These are phyloP conservation scores for Leptomonas seymouri DNA, from an alignment of 208 protist species.

Conservation along the genomic window DNA sequence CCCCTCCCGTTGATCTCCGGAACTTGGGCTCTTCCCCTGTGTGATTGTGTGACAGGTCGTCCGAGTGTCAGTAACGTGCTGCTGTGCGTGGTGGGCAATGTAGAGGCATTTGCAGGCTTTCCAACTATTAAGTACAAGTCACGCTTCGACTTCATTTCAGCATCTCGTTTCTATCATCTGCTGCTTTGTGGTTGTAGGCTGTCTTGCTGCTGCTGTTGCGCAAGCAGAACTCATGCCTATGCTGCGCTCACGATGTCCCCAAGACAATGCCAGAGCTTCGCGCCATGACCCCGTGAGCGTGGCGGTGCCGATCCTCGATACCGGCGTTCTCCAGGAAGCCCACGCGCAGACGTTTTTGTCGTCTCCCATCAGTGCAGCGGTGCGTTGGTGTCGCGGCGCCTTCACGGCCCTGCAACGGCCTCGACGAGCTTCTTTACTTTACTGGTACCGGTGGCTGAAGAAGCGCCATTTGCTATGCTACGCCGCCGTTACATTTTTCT, in stretches of 20 bases:
- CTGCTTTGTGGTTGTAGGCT: too few relatives aligned
- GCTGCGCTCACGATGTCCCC: conserved; percentile 7
- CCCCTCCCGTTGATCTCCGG: too few relatives aligned
- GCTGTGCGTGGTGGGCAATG: too few relatives aligned
- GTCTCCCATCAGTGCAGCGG: not conserved
- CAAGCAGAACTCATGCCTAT: conserved; percentile 1
- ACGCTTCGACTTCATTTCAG: too few relatives aligned
- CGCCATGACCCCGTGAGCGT: conserved; percentile 1
- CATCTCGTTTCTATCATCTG: too few relatives aligned
- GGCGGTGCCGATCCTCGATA: not conserved
- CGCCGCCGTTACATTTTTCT: conserved; percentile 1
- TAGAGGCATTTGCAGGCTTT: too few relatives aligned
- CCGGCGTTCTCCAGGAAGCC: not conserved
- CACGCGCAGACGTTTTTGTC: not conserved
- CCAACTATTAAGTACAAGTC: too few relatives aligned
- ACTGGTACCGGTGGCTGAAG: conserved; percentile 15
- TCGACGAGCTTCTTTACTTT: not conserved
- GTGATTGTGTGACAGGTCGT: too few relatives aligned
- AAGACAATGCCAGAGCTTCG: not conserved
- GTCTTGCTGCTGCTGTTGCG: not conserved
- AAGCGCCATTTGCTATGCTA: conserved; percentile 7
- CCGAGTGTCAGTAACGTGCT: too few relatives aligned
- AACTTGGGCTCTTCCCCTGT: too few relatives aligned
- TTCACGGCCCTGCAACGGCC: not conserved
- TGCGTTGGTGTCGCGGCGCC: not conserved